These are phyloP conservation scores for Amanita subjunquillea DNA, from an alignment of 768 basidiomycete genomes.

Conservation along the genomic window DNA sequence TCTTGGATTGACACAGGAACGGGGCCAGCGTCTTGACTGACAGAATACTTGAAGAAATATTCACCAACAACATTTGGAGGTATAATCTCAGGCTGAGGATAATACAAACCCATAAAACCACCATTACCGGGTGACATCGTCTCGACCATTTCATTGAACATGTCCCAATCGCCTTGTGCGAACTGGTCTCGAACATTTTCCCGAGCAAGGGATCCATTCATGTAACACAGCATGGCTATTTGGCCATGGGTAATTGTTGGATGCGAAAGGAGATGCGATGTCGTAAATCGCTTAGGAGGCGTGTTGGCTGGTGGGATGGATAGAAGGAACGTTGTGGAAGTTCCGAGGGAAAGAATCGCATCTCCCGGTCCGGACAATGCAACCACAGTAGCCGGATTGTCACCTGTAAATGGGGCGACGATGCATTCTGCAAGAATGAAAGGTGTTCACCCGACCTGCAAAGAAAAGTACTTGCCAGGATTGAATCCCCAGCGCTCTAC, in stretches of 20 bases:
- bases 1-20: conserved; percentile 19
- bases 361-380: conserved; percentile 68
- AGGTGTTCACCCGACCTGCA: background rate
- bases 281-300: conserved; percentile 61
- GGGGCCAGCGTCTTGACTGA: conserved; percentile 7
- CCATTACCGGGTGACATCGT: conserved; percentile 43
- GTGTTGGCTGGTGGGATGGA: conserved; percentile 57
- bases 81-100: conserved; percentile 81
- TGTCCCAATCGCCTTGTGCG: conserved; percentile 50
- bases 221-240: conserved; percentile 90
- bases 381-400: conserved; percentile 81
- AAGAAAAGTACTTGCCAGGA: conserved; percentile 30
- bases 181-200: conserved; percentile 65
- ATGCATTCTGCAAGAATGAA: conserved; percentile 45
- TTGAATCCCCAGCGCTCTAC: conserved; percentile 66
- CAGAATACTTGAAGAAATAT: conserved; percentile 38
- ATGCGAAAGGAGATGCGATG: conserved; percentile 66
- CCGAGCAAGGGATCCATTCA: conserved; percentile 77
- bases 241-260: conserved; percentile 52
- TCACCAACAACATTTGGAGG: conserved; percentile 69
- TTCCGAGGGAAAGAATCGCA: conserved; percentile 79
- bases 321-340: conserved; percentile 79
- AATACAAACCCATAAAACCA: conserved; percentile 65
- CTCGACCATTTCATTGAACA: conserved; percentile 60
- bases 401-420: conserved; percentile 80